Evolutionary conservation across 495 filamentous ascomycete genomes (phyloP).

Genomic region (Darksidea phi): DNA sequence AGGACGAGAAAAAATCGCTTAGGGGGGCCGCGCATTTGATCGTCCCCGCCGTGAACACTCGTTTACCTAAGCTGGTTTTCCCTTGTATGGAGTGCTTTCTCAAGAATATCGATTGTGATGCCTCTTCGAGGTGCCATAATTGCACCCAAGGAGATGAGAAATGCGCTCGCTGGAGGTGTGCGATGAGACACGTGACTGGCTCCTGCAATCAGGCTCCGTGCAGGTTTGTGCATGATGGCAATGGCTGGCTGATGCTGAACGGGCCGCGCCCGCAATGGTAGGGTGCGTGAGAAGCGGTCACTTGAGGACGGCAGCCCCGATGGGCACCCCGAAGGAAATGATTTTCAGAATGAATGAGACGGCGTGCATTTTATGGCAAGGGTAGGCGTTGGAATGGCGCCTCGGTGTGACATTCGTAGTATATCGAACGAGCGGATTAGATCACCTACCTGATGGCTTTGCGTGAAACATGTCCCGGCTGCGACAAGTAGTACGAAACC

Average conservation of each 20-base stretch:
- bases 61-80: slow-evolving; percentile 11
- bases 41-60: background rate
- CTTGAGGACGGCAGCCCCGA: too few species aligned
- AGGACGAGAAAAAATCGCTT: background rate
- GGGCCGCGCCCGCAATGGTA: slow-evolving; percentile 21
- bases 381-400: too few species aligned
- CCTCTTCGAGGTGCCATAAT: background rate
- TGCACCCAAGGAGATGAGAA: slow-evolving; percentile 10
- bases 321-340: too few species aligned
- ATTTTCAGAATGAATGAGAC: too few species aligned
- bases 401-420: too few species aligned
- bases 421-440: too few species aligned
- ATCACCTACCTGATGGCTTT: too few species aligned
- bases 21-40: slow-evolving; percentile 15
- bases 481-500: too few species aligned
- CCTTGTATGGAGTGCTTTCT: slow-evolving; percentile 20
- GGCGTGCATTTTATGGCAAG: too few species aligned
- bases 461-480: too few species aligned
- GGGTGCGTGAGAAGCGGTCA: too few species aligned
- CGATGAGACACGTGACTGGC: background rate
- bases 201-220: slow-evolving; percentile 14
- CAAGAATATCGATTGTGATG: slow-evolving; percentile 23
- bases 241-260: slow-evolving; percentile 23
- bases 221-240: slow-evolving; percentile 7
- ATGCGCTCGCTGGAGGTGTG: slow-evolving; percentile 24